phyloP scores from a whole-genome alignment of 148 eudicot genomes.

The Chenopodium formosanum region DNA sequence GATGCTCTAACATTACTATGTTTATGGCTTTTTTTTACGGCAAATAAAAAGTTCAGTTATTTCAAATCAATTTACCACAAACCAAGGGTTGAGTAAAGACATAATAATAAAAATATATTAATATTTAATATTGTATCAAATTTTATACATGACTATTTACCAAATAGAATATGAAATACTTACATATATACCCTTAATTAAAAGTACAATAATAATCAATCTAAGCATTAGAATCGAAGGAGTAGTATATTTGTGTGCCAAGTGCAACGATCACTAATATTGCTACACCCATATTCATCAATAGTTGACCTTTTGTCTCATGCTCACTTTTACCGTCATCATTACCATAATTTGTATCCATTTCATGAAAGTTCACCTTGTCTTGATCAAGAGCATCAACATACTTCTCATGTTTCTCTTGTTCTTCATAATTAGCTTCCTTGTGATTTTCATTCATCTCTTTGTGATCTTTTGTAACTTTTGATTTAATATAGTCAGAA shows the following conservation, averaged over 20 bases:
- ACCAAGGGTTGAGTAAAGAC: no score
- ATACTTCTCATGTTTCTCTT: not conserved
- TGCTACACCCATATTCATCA: slow-evolving; percentile 62
- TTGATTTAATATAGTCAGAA: not conserved
- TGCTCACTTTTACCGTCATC: not conserved
- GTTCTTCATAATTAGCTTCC: not conserved
- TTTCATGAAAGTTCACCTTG: not conserved
- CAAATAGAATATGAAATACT: not conserved
- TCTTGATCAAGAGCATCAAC: not conserved
- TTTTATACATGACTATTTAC: not conserved
- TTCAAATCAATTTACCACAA: no score
- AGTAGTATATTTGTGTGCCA: slow-evolving; percentile 49
- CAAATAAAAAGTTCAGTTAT: no score
- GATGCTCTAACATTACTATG: no score
- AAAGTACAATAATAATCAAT: not conserved
- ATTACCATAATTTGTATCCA: not conserved
- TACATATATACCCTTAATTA: not conserved
- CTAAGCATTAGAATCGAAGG: slow-evolving; percentile 20
- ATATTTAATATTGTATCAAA: no score
- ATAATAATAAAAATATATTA: no score
- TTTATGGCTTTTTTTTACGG: no score
- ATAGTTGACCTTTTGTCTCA: slow-evolving; percentile 15
- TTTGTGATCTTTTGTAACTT: not conserved
- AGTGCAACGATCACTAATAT: slow-evolving; percentile 52
- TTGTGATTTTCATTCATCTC: not conserved